These are phyloP conservation scores for Cryptosporidium andersoni DNA, from an alignment of 169 alveolate species.

Conservation along the genomic window DNA sequence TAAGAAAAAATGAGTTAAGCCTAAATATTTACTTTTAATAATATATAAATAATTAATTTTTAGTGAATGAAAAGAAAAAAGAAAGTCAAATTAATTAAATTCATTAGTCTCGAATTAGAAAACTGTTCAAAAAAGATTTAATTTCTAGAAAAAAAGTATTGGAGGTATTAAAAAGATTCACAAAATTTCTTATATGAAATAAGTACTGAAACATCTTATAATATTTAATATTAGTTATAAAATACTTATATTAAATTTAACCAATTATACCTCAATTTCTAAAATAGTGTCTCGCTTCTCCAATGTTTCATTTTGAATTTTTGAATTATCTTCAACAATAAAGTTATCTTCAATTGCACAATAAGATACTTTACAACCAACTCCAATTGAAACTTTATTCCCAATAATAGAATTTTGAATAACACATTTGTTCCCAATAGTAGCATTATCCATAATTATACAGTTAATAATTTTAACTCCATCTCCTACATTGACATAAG, in stretches of 20 bases:
- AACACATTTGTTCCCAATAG: constrained; percentile 48
- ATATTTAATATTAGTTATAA: background rate
- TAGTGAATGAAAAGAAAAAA: too few species aligned
- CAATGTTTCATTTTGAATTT: constrained; percentile 36
- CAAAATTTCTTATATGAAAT: background rate
- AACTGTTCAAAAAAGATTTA: too few species aligned
- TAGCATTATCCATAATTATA: constrained; percentile 19
- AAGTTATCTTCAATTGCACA: constrained; percentile 25
- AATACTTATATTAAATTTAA: background rate
- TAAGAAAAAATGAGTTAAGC: too few species aligned
- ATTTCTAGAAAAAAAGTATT: too few species aligned
- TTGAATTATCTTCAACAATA: constrained; percentile 20
- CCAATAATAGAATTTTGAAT: constrained; percentile 63
- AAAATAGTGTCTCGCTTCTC: constrained; percentile 56
- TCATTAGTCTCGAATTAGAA: too few species aligned
- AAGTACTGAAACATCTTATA: background rate
- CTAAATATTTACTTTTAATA: too few species aligned
- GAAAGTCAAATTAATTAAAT: too few species aligned
- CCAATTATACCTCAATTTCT: constrained; percentile 18
- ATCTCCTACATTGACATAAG: constrained; percentile 39
- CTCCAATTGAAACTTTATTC: background rate
- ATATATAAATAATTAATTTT: too few species aligned
- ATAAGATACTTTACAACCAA: constrained; percentile 36
- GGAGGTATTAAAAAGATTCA: too few species aligned
- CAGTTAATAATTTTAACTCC: constrained; percentile 59